Percentiles rank a stretch among this genome's conserved stretches.
Evolutionary conservation across 1,284 basidiomycete species (phyloP).

Genomic region (Leccinum laetum): DNA sequence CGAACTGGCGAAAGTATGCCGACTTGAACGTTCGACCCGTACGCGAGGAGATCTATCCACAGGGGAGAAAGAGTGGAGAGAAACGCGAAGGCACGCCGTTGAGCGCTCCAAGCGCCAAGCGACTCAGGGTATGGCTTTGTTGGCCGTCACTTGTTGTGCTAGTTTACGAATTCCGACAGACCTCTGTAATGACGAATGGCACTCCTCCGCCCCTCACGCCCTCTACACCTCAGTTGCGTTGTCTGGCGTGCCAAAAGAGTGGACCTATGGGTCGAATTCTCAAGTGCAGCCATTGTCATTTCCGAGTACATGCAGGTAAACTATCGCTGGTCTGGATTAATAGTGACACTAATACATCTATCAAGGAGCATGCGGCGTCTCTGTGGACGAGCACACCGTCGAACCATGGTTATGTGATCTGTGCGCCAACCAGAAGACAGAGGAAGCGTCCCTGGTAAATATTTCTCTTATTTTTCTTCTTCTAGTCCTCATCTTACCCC

Average conservation of each 20-base stretch:
- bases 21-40: slow-evolving; percentile 74
- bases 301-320: slow-evolving; percentile 74
- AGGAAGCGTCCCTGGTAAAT: slow-evolving; percentile 76
- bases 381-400: slow-evolving; percentile 56
- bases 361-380: slow-evolving; percentile 67
- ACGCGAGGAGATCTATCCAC: slow-evolving; percentile 58
- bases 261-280: slow-evolving; percentile 77
- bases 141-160: background rate
- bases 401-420: slow-evolving; percentile 85
- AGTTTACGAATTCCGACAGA: slow-evolving; percentile 36
- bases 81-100: slow-evolving; percentile 83
- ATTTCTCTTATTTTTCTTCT: background rate
- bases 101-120: slow-evolving; percentile 58
- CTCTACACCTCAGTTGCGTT: slow-evolving; percentile 63
- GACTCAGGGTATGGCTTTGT: slow-evolving; percentile 53
- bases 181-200: slow-evolving; percentile 48
- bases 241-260: slow-evolving; percentile 72
- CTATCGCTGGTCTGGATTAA: background rate
- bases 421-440: slow-evolving; percentile 76
- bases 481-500: slow-evolving; percentile 8
- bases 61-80: slow-evolving; percentile 51
- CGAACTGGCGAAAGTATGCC: slow-evolving; percentile 87
- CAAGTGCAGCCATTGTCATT: slow-evolving; percentile 77
- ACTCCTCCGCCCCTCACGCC: slow-evolving; percentile 53
- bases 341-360: slow-evolving; percentile 8